Conservation (phyloP, 306 rosid species). For the Gastrolobium villosum region DNA sequence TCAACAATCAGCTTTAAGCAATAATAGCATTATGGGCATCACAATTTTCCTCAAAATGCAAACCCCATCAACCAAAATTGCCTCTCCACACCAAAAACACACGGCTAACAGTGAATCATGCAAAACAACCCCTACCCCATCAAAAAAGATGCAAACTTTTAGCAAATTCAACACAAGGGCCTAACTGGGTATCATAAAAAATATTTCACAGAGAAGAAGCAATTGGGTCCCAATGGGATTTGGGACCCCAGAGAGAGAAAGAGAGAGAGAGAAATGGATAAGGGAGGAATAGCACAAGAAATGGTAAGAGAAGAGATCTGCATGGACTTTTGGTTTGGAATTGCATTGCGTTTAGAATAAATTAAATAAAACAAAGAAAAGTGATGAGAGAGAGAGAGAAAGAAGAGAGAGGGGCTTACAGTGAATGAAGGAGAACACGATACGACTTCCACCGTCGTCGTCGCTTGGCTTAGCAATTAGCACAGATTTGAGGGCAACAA, state of each 20-base stretch:
- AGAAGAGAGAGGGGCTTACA: conserved; percentile 48
- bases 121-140: conserved; percentile 29
- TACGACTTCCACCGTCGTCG: conserved; percentile 76
- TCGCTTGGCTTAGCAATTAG: conserved; percentile 53
- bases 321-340: conserved; percentile 46
- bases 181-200: conserved; percentile 38
- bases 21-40: conserved; percentile 5
- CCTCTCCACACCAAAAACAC: conserved; percentile 13
- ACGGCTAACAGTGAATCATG: conserved; percentile 25
- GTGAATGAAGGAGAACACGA: conserved; percentile 62
- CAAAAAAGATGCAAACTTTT: conserved; percentile 27
- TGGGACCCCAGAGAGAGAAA: conserved; percentile 16
- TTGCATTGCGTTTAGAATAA: conserved; percentile 52
- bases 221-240: conserved; percentile 34
- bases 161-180: conserved; percentile 43
- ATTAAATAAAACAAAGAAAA: conserved; percentile 10
- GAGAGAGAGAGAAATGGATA: background rate
- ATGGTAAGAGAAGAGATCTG: conserved; percentile 48
- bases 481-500: conserved; percentile 53
- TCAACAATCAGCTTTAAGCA: conserved; percentile 13
- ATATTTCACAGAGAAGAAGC: background rate
- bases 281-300: background rate
- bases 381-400: conserved; percentile 42
- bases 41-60: conserved; percentile 23
- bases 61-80: conserved; percentile 19